These are phyloP conservation scores for Hamamelis virginiana DNA, from an alignment of 164 flowering plant species.

Conservation along the genomic window DNA sequence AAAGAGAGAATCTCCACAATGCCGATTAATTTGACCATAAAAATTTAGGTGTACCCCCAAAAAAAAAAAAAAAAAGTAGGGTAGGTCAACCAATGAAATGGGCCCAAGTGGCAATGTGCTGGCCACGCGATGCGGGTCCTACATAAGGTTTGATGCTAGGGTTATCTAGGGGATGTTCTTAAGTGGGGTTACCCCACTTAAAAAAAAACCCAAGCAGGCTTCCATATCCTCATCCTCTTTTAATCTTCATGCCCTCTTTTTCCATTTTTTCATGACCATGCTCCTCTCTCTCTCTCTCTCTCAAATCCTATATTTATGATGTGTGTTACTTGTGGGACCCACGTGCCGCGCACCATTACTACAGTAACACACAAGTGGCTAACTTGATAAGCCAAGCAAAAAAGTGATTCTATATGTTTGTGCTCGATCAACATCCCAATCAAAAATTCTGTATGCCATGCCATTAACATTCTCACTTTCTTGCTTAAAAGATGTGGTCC, in stretches of 20 bases:
- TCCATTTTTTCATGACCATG: background rate
- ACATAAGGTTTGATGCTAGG: background rate
- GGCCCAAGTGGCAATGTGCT: background rate
- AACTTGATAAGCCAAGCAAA: background rate
- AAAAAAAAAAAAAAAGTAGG: background rate
- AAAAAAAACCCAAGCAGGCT: background rate
- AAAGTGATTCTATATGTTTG: constrained; percentile 2
- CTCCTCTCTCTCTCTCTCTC: no score
- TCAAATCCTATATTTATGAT: no score
- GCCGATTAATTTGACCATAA: background rate
- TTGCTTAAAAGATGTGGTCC: background rate
- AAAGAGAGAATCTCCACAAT: constrained; percentile 3
- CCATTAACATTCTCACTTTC: background rate
- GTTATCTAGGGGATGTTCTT: background rate
- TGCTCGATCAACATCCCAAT: constrained; percentile 7
- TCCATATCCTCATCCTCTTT: background rate
- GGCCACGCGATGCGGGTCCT: background rate
- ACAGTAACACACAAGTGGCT: constrained; percentile 14
- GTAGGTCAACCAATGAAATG: background rate
- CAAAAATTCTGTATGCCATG: constrained; percentile 3
- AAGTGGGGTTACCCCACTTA: background rate
- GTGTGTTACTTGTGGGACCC: constrained; percentile 4
- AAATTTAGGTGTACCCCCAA: background rate
- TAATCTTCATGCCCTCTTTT: background rate
- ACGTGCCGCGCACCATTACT: constrained; percentile 15